Evolutionary conservation across 176 grass and related monocot species (phyloP), one percentile per base, ranked within the genome.

Genomic region (Carex cristatella): DNA sequence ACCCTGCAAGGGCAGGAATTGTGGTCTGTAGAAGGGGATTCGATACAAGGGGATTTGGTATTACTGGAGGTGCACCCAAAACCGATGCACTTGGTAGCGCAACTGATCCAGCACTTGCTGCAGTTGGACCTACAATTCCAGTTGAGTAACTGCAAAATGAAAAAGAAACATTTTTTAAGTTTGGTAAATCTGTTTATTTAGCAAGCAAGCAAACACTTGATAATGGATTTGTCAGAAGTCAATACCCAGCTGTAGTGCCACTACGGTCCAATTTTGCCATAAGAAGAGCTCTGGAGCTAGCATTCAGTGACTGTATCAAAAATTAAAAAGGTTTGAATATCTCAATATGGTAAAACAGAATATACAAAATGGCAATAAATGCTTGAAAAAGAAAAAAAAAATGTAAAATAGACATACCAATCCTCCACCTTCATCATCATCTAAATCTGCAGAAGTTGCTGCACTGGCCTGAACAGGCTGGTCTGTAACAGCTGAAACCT

Each of bases 191-290:
- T 83, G 70, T 18, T 35, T 74, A 86, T 68, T 4, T 78, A 54
- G 11, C 23, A n/a, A 66, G 79, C 53, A 28, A 69, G 30, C 48
- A 65, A 65, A 65, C 13, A 76, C 65, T 69, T 31, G 58, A 18
- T 15, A 91, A 71, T 19, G 51, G 60, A 82, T 85, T 12, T 65
- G 82, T n/a, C 14, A 79, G 9, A 54, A 19, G 74, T 66, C 82
- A 60, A 86, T 88, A 98, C 95, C 93, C 93, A 70, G 89, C 77
- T 49, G 96, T 90, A 65, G 64, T 84, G 15, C 91, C 91, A 71
- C 91, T 98, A 8, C 95, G 91, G 63, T 98, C 97, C 82, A 99
- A 89, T 83, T 99, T 99, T 79, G 91, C 91, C 97, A 99, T 99
- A 23, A 99, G 87, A 84, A 94, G 87, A 80, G 97, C 97, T 94